Base-by-base conservation (phyloP, 139 green algal species). In the Eudorina sp. region DNA sequence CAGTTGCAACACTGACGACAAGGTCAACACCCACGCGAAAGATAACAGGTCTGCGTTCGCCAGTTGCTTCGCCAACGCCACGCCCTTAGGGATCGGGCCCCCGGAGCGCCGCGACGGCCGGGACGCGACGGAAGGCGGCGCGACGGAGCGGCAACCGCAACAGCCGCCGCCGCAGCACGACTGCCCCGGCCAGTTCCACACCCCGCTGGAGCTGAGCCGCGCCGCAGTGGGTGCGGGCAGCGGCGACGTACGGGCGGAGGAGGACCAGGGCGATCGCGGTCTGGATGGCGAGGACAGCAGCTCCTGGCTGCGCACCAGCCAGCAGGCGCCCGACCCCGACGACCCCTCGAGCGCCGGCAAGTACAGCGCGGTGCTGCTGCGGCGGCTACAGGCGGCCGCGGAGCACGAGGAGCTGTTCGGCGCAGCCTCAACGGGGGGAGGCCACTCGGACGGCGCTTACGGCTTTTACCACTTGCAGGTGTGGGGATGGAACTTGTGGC, bases 271-370 rank as follows among this genome's bases (percentile, higher is more conserved):
- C 14, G 38, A 13, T 43, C 55, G 66, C 4, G 58, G 25, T 43
- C 29, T 60, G 19, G 82, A 62, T 13, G 48, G 36, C 8, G 82
- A 69, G 18, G 82, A 88, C 8, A 46, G 31, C 13, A 31, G 34
- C 34, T 38, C 34, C 18, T 88, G 83, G 83, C 83, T 88, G 68
- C 66, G 83, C 46, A 88, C 83, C 46, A 88, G 83, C 83, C 68
- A 88, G 68, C 68, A 81, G 38, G 68, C 38, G 36, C 83, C 68
- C 14, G 68, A 81, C 66, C 83, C 51, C 0, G 83, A 81, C 68
- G 68, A 82, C 48, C 83, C 68, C 48, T 70, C 68, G 8, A 53
- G 41, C 68, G 83, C 83, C 7, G 64, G n/a, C 48, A 88, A 80
- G 51, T 88, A 68, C 51, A 88, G 81, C 64, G 62, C 62, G 18